A percentile compares a stretch with the other conserved stretches of the same genome.
Conservation (phyloP, 163 green algal species). For the Trebouxia gelatinosa region DNA sequence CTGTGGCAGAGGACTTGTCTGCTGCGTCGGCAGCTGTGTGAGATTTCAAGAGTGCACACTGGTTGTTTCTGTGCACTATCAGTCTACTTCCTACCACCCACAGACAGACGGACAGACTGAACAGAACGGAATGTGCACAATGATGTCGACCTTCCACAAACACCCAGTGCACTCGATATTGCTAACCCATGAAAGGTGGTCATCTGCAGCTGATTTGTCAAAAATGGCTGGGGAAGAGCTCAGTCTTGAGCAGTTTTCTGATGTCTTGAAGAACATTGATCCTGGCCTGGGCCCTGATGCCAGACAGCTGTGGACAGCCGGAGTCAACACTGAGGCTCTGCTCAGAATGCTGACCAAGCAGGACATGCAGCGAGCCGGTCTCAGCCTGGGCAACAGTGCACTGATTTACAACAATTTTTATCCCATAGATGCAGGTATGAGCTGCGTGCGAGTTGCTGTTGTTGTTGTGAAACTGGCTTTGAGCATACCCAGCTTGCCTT, state of each 20-base stretch:
- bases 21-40: no score
- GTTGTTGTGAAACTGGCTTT: no score
- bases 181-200: background rate
- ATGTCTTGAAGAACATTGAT: slow-evolving; percentile 17
- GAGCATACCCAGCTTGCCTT: no score
- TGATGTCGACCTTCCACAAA: no score
- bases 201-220: background rate
- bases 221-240: slow-evolving; percentile 10
- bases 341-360: slow-evolving; percentile 11
- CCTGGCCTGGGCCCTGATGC: slow-evolving; percentile 12
- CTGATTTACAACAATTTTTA: slow-evolving; percentile 3
- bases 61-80: no score
- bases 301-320: background rate
- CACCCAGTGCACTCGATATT: no score
- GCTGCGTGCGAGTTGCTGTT: no score
- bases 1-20: no score
- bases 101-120: no score
- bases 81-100: no score
- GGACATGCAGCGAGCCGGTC: slow-evolving; percentile 1
- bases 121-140: no score
- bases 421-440: background rate
- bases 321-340: slow-evolving; percentile 8
- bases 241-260: slow-evolving; percentile 16
- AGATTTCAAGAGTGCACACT: no score
- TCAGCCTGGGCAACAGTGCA: slow-evolving; percentile 6